phyloP scores from a whole-genome alignment of 768 basidiomycete genomes.

The Tylopilus balloui region DNA sequence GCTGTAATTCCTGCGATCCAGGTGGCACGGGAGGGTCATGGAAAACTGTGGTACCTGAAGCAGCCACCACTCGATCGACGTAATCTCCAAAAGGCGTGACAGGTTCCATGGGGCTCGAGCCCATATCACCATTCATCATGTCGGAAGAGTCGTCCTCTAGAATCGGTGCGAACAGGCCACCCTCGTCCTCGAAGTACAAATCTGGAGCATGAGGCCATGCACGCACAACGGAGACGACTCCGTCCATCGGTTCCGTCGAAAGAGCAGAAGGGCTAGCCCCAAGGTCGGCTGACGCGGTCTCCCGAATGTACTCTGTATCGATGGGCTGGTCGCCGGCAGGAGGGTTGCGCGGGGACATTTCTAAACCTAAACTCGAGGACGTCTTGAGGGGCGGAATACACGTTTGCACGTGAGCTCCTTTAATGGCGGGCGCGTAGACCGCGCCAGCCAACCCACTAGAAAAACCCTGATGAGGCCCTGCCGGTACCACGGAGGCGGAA shows the following conservation, averaged over 20 bases:
- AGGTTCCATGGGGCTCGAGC: slow-evolving; percentile 69
- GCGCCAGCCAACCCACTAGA: slow-evolving; percentile 67
- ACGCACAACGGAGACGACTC: slow-evolving; percentile 1
- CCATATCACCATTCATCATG: slow-evolving; percentile 45
- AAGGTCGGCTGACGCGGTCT: not conserved
- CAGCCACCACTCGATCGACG: slow-evolving; percentile 65
- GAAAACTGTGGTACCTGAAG: slow-evolving; percentile 29
- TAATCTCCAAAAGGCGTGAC: slow-evolving; percentile 75
- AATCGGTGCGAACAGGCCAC: slow-evolving; percentile 52
- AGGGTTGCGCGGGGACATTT: slow-evolving; percentile 10
- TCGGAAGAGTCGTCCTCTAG: slow-evolving; percentile 64
- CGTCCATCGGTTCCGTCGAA: slow-evolving; percentile 13
- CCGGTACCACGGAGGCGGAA: slow-evolving; percentile 3
- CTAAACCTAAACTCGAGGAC: slow-evolving; percentile 3
- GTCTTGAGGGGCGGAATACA: slow-evolving; percentile 70
- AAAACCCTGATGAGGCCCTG: slow-evolving; percentile 54
- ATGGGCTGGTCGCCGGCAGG: slow-evolving; percentile 32
- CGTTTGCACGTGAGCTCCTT: slow-evolving; percentile 82
- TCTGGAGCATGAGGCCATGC: slow-evolving; percentile 19
- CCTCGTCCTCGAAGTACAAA: slow-evolving; percentile 25
- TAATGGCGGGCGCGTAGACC: slow-evolving; percentile 77
- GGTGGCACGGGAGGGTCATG: slow-evolving; percentile 21
- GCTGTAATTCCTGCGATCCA: slow-evolving; percentile 14
- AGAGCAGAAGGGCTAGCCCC: not conserved
- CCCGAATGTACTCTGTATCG: not conserved